phyloP scores from a whole-genome alignment of 2,329 filamentous ascomycete species.

The Botryotinia calthae region DNA sequence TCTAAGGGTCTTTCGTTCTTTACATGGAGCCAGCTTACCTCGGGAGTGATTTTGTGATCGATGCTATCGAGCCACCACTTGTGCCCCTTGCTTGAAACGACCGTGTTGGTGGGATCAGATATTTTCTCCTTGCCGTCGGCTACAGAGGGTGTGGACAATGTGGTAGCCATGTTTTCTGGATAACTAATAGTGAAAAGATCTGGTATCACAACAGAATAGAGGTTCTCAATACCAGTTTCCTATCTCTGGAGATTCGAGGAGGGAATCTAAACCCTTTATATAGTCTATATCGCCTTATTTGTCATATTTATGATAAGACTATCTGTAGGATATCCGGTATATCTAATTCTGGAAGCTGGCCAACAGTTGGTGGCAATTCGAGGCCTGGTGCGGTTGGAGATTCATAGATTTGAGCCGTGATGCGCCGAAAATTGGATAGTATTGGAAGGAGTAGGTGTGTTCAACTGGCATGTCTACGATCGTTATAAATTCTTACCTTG shows the following conservation, averaged over 20 bases:
- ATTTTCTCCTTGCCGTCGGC: not conserved
- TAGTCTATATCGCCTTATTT: not conserved
- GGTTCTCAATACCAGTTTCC: not conserved
- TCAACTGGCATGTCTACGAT: not conserved
- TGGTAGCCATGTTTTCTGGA: not conserved
- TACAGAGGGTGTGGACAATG: not conserved
- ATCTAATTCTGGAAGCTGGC: not conserved
- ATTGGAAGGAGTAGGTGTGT: not conserved
- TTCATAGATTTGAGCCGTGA: not conserved
- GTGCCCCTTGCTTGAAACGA: not conserved
- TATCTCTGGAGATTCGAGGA: not conserved
- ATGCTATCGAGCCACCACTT: constrained; percentile 3
- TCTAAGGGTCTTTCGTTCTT: not conserved
- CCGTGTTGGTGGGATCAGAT: not conserved
- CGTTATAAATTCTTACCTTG: not conserved
- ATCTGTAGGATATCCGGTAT: not conserved
- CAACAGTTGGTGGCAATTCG: not conserved
- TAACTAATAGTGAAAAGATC: not conserved
- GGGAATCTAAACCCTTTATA: not conserved
- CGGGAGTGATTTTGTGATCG: constrained; percentile 4
- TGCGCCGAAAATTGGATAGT: not conserved
- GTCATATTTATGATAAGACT: not conserved
- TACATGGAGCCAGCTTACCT: not conserved
- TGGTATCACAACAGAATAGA: not conserved
- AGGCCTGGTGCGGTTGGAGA: not conserved